Base-by-base conservation (phyloP, 164 flowering plant genomes). In the Nymphaea colorata region DNA sequence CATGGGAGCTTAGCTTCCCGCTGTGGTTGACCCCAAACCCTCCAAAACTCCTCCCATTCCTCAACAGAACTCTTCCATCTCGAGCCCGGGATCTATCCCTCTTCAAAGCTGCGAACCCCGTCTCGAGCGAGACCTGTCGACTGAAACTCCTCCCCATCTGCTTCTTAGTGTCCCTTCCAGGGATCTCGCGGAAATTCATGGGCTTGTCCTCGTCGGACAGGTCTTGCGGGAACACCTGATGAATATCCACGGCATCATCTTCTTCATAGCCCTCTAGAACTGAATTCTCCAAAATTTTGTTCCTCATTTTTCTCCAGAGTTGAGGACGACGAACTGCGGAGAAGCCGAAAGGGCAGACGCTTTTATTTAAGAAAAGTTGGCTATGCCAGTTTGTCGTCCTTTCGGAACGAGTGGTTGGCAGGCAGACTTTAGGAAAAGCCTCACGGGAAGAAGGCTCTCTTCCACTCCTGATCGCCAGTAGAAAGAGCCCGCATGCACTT, bases 91-190 rank as follows among this genome's bases (percentile, higher is more conserved):
- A 78, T 64, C 71, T 79, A 4, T 83, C 90, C 55, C 80, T 77
- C 17, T 78, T 75, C 41, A 91, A 81, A 12, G 72, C 90, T 3
- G 98, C 84, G 64, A 91, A 90, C 0, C 96, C 96, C 0, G 99
- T 94, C 76, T 94, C 99, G 0, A 94, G 80, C 0, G 98, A 91
- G 2, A 94, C 94, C 73, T 94, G 99, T 72, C 94, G 69, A 70
- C 81, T 83, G 62, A 94, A 82, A 70, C 72, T 74, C 65, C 78
- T 74, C 2, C 73, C 73, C 3, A 67, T 25, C 36, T 25, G 76
- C 70, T 75, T 77, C 82, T 69, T 83, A 45, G 47, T 42, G 0
- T 83, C 84, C 57, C 76, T 64, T 10, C 57, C 57, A 15, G 3
- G 14, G 57, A 15, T 51, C 14, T 51, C 57, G 14, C 57, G 57